phyloP scores from a whole-genome alignment of 2,329 filamentous ascomycete genomes.

The Sclerotinia subarctica region DNA sequence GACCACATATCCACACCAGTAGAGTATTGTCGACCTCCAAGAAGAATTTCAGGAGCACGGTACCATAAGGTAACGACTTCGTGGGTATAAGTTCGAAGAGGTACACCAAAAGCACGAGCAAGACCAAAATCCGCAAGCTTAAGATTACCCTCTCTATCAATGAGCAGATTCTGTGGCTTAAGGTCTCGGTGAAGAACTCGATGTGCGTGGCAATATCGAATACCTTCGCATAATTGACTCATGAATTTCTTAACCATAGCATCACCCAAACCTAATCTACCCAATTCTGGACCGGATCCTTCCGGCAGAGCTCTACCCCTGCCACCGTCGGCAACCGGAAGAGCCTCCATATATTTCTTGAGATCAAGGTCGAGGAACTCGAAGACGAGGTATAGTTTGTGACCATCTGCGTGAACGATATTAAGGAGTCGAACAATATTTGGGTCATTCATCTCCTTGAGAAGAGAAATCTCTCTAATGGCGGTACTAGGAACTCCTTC shows the following conservation, averaged over 20 bases:
- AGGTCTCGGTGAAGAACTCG: slow-evolving; percentile 83
- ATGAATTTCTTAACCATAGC: slow-evolving; percentile 91
- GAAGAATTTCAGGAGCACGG: slow-evolving; percentile 82
- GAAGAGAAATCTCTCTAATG: slow-evolving; percentile 88
- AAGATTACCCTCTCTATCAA: slow-evolving; percentile 80
- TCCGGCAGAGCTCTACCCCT: slow-evolving; percentile 82
- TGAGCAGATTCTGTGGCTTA: slow-evolving; percentile 87
- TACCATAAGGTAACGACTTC: slow-evolving; percentile 96
- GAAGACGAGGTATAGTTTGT: slow-evolving; percentile 91
- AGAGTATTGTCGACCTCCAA: slow-evolving; percentile 87
- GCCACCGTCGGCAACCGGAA: slow-evolving; percentile 79
- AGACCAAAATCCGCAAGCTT: slow-evolving; percentile 90
- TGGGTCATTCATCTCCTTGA: slow-evolving; percentile 91
- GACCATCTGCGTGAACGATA: slow-evolving; percentile 90
- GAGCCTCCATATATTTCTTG: slow-evolving; percentile 94
- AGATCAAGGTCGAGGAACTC: slow-evolving; percentile 89
- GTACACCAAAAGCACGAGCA: slow-evolving; percentile 86
- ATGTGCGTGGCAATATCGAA: slow-evolving; percentile 86
- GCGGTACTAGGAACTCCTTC: slow-evolving; percentile 90
- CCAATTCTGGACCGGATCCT: slow-evolving; percentile 61
- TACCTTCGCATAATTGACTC: slow-evolving; percentile 78
- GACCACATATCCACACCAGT: slow-evolving; percentile 97
- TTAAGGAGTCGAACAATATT: slow-evolving; percentile 87
- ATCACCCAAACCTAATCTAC: slow-evolving; percentile 69
- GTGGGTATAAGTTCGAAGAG: slow-evolving; percentile 87